Percentiles rank a stretch among this genome's conserved stretches.
Conservation (phyloP, 331 rosid species). For the Acacia pycnantha region DNA sequence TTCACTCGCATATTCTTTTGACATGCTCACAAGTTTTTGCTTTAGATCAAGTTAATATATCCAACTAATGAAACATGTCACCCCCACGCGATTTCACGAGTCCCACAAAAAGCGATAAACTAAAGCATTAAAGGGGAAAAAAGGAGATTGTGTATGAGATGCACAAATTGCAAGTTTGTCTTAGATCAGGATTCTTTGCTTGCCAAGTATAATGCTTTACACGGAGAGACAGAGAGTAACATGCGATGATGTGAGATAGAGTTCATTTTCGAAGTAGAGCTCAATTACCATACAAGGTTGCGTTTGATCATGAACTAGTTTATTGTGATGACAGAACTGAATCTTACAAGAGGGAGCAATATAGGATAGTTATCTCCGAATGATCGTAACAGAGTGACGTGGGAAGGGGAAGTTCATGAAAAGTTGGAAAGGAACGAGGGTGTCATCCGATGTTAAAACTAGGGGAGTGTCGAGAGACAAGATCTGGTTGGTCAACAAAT, state of each 20-base stretch:
- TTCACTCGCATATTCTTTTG: not conserved
- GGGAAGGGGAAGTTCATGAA: not conserved
- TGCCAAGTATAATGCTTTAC: not conserved
- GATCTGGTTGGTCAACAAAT: constrained; percentile 54
- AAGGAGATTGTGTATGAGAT: not conserved
- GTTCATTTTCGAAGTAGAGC: not conserved
- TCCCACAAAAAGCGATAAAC: not conserved
- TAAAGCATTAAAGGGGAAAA: not conserved
- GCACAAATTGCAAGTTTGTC: not conserved
- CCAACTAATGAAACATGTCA: not conserved
- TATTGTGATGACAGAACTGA: not conserved
- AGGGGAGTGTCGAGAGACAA: constrained; percentile 26
- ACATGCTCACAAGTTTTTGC: not conserved
- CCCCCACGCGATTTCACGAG: not conserved
- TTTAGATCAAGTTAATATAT: not conserved
- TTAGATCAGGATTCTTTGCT: not conserved
- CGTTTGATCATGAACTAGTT: no score
- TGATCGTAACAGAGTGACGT: not conserved
- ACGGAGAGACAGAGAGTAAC: not conserved
- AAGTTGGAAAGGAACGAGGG: constrained; percentile 34
- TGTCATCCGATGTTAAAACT: constrained; percentile 24
- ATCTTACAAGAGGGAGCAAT: not conserved
- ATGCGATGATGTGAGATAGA: not conserved
- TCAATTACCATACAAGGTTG: not conserved
- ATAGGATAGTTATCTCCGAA: not conserved